Evolutionary conservation across 2,329 filamentous ascomycete genomes (phyloP), one percentile per base, ranked within the genome.

Genomic region (Domatiomyces catenatus): DNA sequence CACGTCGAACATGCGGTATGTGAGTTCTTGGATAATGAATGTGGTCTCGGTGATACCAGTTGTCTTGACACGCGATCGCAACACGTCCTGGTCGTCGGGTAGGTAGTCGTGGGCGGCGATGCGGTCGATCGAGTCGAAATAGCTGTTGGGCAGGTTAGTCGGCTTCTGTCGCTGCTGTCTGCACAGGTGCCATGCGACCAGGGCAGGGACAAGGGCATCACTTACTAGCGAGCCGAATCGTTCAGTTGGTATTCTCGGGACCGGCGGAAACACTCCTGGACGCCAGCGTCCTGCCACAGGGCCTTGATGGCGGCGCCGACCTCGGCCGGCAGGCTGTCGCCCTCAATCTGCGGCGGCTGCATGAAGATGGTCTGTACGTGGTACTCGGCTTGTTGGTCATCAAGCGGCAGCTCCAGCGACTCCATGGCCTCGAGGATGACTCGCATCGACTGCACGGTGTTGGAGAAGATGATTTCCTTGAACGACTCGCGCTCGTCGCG

Each of bases 281-380:
- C 88, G 66, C 89, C 89, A 44, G 80, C 83, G 64, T 95, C 89
- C 68, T 86, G 87, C 89, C 89, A 95, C 56, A 95, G 73, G 50
- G 86, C 85, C 66, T 88, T 86, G 66, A 95, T 94, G 63, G 89
- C 89, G 62, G 83, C 85, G 66, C 89, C 89, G 60, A 95, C 89
- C 73, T 94, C 89, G 10, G 87, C 85, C n/a, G 89, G 88, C 39
- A 95, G 76, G 60, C 87, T 86, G 64, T 95, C 89, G 56, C 89
- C 89, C 71, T 95, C 89, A 58, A 95, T 95, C 74, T 95, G 89
- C 56, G 87, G 85, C 48, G 89, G 89, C 68, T 95, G 89, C 86
- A 94, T 94, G 76, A 95, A 95, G 68, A 95, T 93, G 64, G 89
- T 94, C 74, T 95, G 88, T 51, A 95, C 89, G 67, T 95, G 89